These are phyloP conservation scores for Gymnopilus dilepis DNA, from an alignment of 768 basidiomycete genomes.

Conservation along the genomic window DNA sequence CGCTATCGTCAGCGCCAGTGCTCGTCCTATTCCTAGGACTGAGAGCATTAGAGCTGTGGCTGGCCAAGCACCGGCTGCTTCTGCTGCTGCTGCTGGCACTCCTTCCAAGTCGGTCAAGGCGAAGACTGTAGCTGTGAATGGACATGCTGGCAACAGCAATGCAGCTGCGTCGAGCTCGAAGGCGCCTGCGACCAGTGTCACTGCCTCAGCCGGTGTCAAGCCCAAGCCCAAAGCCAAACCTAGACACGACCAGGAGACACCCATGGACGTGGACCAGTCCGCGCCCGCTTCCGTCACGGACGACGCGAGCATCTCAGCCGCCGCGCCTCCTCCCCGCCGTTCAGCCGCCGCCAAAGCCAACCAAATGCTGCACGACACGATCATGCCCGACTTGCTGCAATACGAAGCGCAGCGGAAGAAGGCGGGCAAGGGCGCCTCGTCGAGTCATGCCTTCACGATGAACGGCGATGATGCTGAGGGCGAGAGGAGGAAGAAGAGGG, in stretches of 20 bases:
- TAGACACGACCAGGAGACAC: neutral
- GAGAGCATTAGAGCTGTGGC: slow-evolving; percentile 36
- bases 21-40: slow-evolving; percentile 19
- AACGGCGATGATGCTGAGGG: slow-evolving; percentile 18
- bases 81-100: slow-evolving; percentile 11
- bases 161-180: neutral
- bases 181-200: neutral
- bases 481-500: slow-evolving; percentile 19
- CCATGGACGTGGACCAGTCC: slow-evolving; percentile 20
- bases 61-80: slow-evolving; percentile 21
- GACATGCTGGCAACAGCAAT: neutral
- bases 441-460: slow-evolving; percentile 25
- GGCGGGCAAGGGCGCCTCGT: slow-evolving; percentile 26
- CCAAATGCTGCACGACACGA: slow-evolving; percentile 60
- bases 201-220: neutral
- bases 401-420: slow-evolving; percentile 69
- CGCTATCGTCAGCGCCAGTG: slow-evolving; percentile 20
- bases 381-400: slow-evolving; percentile 80
- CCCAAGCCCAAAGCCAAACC: neutral
- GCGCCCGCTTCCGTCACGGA: slow-evolving; percentile 14
- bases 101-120: slow-evolving; percentile 11
- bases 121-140: neutral
- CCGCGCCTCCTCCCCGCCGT: slow-evolving; percentile 37
- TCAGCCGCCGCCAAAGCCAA: slow-evolving; percentile 51
- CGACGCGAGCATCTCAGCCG: slow-evolving; percentile 1